Conservation (phyloP, 768 basidiomycete genomes). For the Boletus coccyginus region DNA sequence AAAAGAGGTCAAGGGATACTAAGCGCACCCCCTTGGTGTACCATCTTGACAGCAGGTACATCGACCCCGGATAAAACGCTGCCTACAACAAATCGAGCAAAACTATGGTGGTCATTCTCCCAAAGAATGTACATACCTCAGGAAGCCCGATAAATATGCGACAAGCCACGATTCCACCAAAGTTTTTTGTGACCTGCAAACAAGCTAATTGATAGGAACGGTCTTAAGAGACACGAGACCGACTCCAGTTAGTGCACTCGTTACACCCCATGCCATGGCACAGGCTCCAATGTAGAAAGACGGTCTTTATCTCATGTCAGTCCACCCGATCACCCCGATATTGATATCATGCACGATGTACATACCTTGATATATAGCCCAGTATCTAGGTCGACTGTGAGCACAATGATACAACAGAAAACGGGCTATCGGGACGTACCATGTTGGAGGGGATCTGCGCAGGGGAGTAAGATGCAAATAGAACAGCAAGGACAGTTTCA, state of each 20-base stretch:
- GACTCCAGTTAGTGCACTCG: conserved; percentile 61
- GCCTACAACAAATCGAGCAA: conserved; percentile 32
- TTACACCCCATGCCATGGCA: conserved; percentile 60
- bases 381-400: conserved; percentile 40
- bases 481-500: conserved; percentile 47
- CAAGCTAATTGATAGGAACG: background rate
- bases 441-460: conserved; percentile 69
- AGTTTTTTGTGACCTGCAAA: conserved; percentile 50
- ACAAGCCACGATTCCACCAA: conserved; percentile 52
- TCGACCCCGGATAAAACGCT: conserved; percentile 62
- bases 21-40: conserved; percentile 42
- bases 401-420: background rate
- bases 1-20: background rate
- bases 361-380: conserved; percentile 51
- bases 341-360: background rate
- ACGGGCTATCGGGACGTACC: conserved; percentile 31
- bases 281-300: conserved; percentile 60
- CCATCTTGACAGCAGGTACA: conserved; percentile 48
- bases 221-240: background rate
- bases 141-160: conserved; percentile 64
- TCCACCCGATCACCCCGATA: background rate
- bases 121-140: conserved; percentile 36
- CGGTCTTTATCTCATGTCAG: conserved; percentile 40
- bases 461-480: conserved; percentile 60
- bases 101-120: background rate